Conservation (phyloP, 2,329 filamentous ascomycete species). For the Aspergillus viridinutans region DNA sequence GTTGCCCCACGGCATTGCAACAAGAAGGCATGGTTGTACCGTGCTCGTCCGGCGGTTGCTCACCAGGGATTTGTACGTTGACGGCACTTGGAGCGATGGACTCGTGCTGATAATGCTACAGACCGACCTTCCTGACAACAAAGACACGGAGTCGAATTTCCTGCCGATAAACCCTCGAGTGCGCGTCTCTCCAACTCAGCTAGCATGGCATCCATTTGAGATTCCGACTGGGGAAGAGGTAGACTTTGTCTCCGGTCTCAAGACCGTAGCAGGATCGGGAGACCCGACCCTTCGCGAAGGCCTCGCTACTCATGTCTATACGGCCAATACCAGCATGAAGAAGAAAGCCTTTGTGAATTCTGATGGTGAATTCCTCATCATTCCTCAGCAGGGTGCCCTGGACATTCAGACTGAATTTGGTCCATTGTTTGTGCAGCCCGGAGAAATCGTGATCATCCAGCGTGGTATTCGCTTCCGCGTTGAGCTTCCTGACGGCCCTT, state of each 20-base stretch:
- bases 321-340: slow-evolving; percentile 54
- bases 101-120: slow-evolving; percentile 20
- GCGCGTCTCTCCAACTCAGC: slow-evolving; percentile 53
- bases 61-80: slow-evolving; percentile 49
- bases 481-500: slow-evolving; percentile 56
- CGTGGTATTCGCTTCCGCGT: slow-evolving; percentile 62
- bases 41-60: slow-evolving; percentile 52
- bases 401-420: slow-evolving; percentile 68
- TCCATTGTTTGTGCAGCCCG: slow-evolving; percentile 59
- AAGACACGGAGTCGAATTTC: slow-evolving; percentile 31
- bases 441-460: slow-evolving; percentile 64
- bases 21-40: slow-evolving; percentile 57
- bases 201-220: slow-evolving; percentile 56
- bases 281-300: slow-evolving; percentile 55
- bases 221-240: slow-evolving; percentile 46
- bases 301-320: slow-evolving; percentile 54
- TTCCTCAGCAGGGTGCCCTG: slow-evolving; percentile 61
- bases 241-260: slow-evolving; percentile 54
- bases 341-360: slow-evolving; percentile 56
- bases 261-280: slow-evolving; percentile 53
- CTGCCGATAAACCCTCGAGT: slow-evolving; percentile 48
- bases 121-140: slow-evolving; percentile 44
- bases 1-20: slow-evolving; percentile 54
- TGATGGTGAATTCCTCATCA: slow-evolving; percentile 63
- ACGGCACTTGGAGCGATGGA: no score